Percentiles rank a stretch among this genome's conserved stretches.
Evolutionary conservation across 2,329 filamentous ascomycete genomes (phyloP).

Genomic region (Neofusicoccum parvum): DNA sequence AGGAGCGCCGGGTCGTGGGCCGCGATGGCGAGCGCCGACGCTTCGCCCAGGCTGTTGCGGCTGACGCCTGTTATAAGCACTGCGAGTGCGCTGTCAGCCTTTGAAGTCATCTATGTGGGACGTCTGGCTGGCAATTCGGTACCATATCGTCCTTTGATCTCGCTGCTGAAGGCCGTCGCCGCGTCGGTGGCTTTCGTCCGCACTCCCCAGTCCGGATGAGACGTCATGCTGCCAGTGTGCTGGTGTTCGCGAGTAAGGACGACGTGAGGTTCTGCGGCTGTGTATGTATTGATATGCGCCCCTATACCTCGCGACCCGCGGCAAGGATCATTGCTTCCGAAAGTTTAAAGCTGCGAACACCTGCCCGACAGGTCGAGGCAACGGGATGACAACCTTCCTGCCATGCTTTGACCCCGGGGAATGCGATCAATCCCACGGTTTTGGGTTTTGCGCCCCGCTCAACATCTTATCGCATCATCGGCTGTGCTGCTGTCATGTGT

Average conservation of each 20-base stretch:
- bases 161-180: constrained; percentile 33
- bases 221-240: constrained; percentile 22
- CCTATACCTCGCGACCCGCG: not conserved
- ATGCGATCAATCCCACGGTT: not conserved
- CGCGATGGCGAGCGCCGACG: constrained; percentile 34
- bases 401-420: not conserved
- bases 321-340: not conserved
- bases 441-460: not conserved
- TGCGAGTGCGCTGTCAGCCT: not conserved
- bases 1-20: constrained; percentile 32
- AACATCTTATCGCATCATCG: not conserved
- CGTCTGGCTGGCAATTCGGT: not conserved
- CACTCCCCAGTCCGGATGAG: constrained; percentile 39
- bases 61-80: constrained; percentile 31
- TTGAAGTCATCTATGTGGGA: not conserved
- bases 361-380: not conserved
- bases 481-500: no score
- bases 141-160: constrained; percentile 34
- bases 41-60: constrained; percentile 34
- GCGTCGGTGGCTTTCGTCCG: constrained; percentile 36
- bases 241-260: not conserved
- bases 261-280: not conserved
- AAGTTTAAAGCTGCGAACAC: not conserved
- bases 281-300: not conserved
- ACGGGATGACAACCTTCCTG: not conserved